Evolutionary conservation across 2,329 filamentous ascomycete species (phyloP).

Genomic region (Aspergillus sp.): DNA sequence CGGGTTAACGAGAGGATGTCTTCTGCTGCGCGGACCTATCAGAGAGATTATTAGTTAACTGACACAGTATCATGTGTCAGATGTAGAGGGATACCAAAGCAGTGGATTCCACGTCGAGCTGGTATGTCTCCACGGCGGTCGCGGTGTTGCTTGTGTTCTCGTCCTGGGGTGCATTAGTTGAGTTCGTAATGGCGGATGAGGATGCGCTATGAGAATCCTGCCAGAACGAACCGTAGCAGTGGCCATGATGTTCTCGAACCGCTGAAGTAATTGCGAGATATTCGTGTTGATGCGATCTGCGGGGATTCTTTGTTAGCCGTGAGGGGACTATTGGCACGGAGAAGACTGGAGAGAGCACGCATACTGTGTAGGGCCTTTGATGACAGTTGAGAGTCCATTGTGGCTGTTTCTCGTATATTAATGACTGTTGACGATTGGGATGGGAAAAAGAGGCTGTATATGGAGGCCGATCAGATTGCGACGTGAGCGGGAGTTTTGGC

Average conservation of each 20-base stretch:
- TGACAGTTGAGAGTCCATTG: slow-evolving; percentile 33
- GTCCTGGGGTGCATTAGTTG: slow-evolving; percentile 30
- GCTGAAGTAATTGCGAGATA: slow-evolving; percentile 47
- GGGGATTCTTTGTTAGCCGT: background rate
- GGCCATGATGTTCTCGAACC: slow-evolving; percentile 56
- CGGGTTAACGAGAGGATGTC: slow-evolving; percentile 60
- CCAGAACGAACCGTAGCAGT: slow-evolving; percentile 46
- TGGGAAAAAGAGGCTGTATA: slow-evolving; percentile 5
- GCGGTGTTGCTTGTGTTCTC: slow-evolving; percentile 53
- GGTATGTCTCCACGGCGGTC: slow-evolving; percentile 56
- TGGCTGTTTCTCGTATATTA: background rate
- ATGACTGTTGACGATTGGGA: background rate
- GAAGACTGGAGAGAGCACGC: slow-evolving; percentile 1
- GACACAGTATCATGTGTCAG: background rate
- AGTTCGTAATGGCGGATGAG: background rate
- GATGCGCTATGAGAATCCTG: background rate
- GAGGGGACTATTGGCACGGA: background rate
- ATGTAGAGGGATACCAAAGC: slow-evolving; percentile 47
- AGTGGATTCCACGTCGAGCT: slow-evolving; percentile 58
- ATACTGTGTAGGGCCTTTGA: slow-evolving; percentile 18
- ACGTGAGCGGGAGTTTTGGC: background rate
- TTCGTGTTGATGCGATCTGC: slow-evolving; percentile 45
- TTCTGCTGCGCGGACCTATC: slow-evolving; percentile 59
- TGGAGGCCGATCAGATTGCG: background rate
- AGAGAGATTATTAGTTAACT: background rate